phyloP scores from a whole-genome alignment of 441 rosid species.

The Mallotus repandus region DNA sequence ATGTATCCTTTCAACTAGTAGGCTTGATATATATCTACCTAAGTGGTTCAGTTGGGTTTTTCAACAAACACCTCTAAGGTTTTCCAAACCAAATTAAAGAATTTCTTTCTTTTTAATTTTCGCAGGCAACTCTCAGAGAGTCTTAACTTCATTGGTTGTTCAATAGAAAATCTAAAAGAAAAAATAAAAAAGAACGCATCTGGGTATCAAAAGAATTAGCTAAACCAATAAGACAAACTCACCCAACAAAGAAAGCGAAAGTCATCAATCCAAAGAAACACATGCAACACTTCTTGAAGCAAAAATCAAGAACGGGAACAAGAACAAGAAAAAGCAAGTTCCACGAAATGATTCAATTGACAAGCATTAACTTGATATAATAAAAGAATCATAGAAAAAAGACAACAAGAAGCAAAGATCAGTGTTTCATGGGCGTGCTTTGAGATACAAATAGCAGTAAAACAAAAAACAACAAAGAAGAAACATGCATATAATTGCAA shows the following conservation, averaged over 20 bases:
- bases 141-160: neutral
- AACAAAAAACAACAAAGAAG: neutral
- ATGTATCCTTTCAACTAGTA: neutral
- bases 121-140: neutral
- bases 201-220: neutral
- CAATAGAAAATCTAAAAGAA: neutral
- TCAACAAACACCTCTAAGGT: conserved; percentile 23
- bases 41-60: conserved; percentile 7
- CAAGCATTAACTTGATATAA: too few species aligned
- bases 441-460: too few species aligned
- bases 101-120: neutral
- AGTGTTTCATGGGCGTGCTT: too few species aligned
- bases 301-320: too few species aligned
- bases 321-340: too few species aligned
- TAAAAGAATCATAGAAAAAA: too few species aligned
- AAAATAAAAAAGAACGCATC: neutral
- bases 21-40: neutral
- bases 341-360: too few species aligned
- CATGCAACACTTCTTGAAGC: too few species aligned
- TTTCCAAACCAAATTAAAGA: neutral
- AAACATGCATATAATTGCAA: neutral
- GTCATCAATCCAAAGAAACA: neutral
- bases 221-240: neutral
- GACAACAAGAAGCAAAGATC: too few species aligned
- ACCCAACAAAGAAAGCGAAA: neutral